Evolutionary conservation across 139 green algal genomes (phyloP).

Genomic region (Edaphochlamys debaryana): DNA sequence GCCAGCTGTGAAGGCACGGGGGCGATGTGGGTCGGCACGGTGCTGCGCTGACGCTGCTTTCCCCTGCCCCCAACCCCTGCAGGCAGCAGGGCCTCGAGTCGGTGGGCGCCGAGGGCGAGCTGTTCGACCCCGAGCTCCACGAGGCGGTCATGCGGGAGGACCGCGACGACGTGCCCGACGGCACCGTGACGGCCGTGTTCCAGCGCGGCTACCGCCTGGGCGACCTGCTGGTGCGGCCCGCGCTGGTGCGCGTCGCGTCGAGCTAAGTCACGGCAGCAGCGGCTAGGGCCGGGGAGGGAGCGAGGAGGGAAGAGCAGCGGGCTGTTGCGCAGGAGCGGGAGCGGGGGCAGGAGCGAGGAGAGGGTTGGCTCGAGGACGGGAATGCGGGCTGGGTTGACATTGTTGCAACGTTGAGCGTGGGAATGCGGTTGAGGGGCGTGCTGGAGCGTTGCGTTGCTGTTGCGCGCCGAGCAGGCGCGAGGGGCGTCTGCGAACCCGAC

Average conservation of each 20-base stretch:
- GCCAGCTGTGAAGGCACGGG: too few species aligned
- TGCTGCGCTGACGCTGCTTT: too few species aligned
- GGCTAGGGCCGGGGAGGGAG: not conserved
- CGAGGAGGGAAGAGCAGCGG: too few species aligned
- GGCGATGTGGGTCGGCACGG: too few species aligned
- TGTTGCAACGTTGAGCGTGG: too few species aligned
- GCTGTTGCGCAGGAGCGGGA: not conserved
- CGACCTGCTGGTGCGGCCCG: constrained; percentile 27
- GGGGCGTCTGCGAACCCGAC: too few species aligned
- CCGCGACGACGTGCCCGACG: constrained; percentile 44
- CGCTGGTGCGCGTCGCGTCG: constrained; percentile 23
- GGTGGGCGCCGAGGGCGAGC: constrained; percentile 30
- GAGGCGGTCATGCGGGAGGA: constrained; percentile 56
- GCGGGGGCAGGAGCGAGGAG: not conserved
- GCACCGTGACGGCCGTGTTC: constrained; percentile 42
- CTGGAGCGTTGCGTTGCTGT: too few species aligned
- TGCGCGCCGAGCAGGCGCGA: too few species aligned
- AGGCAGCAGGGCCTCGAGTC: constrained; percentile 42
- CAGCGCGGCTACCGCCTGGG: constrained; percentile 51
- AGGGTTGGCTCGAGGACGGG: too few species aligned
- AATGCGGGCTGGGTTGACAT: too few species aligned
- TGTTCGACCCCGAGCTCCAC: constrained; percentile 52
- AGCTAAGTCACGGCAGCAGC: not conserved
- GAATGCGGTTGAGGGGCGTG: too few species aligned
- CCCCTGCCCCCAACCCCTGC: too few species aligned